Evolutionary conservation across 2,329 filamentous ascomycete species (phyloP), one percentile per base, ranked within the genome.

Genomic region (Arthrobotrys iridis): DNA sequence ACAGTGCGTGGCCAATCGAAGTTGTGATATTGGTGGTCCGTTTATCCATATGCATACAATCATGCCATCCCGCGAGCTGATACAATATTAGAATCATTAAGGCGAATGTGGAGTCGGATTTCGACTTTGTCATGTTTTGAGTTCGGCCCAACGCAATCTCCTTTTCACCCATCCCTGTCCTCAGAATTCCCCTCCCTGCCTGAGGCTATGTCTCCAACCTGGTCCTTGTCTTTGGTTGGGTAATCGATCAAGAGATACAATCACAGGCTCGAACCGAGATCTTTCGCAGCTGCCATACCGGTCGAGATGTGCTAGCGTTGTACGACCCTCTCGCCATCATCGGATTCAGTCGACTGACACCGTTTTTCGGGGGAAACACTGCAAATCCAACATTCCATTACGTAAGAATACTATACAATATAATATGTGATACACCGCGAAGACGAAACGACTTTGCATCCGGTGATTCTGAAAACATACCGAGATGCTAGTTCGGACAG

Each of bases 261-360:
- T 55, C 50, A 55, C 50, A 55, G 50, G 50, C 30, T 37, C 30
- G 50, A 8, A 24, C 30, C 18, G 50, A 24, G 18, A 37, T 59
- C 22, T 59, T 40, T 59, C 55, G 37, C n/a, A 59, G 35, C 55
- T 43, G 33, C 55, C 55, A 7, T 41, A 59, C 43, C 55, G 55
- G 55, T 59, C n/a, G 40, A 22, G 30, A 55, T 37, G 15, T 15
- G 28, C 41, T 41, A 28, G 50, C 30, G 45, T 7, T 67, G 64
- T 67, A 33, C 64, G 30, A 67, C 64, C n/a, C 5, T 41, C 24
- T 30, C 22, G 7, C 11, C n/a, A 62, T 55, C 65, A 70, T 52
- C 65, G 13, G 65, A 18, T 45, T 55, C 64, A 18, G 48, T 43
- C 65, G 13, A 70, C 65, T 70, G 65, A 70, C 55, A 52, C 40